Conservation (phyloP, 345 rosid species). For the Melastoma malabathricum region DNA sequence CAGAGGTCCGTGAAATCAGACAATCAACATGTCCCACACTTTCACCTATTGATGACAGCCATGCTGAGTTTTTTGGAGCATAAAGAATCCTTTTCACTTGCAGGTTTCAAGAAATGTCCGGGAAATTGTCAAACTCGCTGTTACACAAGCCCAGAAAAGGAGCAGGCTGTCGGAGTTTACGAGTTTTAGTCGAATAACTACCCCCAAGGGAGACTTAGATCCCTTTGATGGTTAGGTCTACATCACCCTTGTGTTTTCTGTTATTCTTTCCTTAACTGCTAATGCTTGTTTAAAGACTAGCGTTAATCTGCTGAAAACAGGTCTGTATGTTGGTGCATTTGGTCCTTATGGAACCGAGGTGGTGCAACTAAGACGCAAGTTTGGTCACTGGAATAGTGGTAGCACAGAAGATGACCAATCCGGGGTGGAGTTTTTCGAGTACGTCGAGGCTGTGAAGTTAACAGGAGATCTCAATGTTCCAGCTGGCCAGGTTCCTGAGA, state of each 20-base stretch:
- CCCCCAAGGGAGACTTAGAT: conserved; percentile 53
- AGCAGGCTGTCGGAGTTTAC: conserved; percentile 56
- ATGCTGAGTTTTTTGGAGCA: too few relatives aligned
- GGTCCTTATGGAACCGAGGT: conserved; percentile 94
- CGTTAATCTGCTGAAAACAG: conserved; percentile 22
- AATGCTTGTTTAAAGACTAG: too few relatives aligned
- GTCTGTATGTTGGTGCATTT: conserved; percentile 86
- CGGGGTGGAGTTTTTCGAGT: conserved; percentile 75
- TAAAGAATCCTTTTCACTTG: conserved; percentile 4
- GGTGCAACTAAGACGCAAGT: conserved; percentile 82
- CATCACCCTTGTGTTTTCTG: conserved; percentile 4
- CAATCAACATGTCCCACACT: too few relatives aligned
- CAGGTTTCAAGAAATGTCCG: conserved; percentile 76
- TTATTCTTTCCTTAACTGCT: background rate
- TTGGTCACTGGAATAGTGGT: conserved; percentile 53
- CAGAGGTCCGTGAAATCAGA: too few relatives aligned
- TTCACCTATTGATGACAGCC: too few relatives aligned
- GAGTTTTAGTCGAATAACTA: conserved; percentile 51
- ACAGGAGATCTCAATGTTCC: conserved; percentile 99
- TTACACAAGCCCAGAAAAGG: conserved; percentile 62
- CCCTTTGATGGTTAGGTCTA: conserved; percentile 57
- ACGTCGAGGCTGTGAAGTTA: conserved; percentile 91
- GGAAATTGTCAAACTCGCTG: conserved; percentile 75
- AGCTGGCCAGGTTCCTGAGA: conserved; percentile 69
- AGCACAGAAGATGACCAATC: conserved; percentile 36